phyloP scores from a whole-genome alignment of 2,329 filamentous ascomycete species.

The Cladophialophora yegresii region DNA sequence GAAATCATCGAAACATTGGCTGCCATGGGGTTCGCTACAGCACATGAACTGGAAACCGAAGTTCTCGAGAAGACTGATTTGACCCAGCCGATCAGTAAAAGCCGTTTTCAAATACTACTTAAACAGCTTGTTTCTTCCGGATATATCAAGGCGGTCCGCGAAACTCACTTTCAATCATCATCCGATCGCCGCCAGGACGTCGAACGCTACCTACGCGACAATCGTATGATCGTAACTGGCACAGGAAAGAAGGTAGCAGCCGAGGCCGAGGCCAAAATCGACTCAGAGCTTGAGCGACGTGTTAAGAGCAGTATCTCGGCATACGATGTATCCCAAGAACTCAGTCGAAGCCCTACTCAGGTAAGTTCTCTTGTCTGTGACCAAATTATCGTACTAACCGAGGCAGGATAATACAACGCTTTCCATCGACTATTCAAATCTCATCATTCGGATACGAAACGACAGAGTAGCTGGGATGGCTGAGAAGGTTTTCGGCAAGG shows the following conservation, averaged over 20 bases:
- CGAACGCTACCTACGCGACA: conserved; percentile 61
- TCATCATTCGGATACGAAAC: conserved; percentile 25
- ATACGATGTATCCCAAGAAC: conserved; percentile 15
- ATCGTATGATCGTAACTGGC: conserved; percentile 50
- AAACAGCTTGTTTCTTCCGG: conserved; percentile 21
- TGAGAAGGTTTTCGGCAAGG: conserved; percentile 22
- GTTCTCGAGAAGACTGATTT: conserved; percentile 8
- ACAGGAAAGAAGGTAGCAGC: conserved; percentile 67
- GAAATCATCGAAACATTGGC: conserved; percentile 74
- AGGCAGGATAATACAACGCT: conserved; percentile 23
- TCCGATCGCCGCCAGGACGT: conserved; percentile 60
- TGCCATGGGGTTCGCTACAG: conserved; percentile 71
- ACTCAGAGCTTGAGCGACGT: conserved; percentile 54
- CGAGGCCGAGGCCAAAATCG: conserved; percentile 61
- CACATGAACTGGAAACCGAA: conserved; percentile 48
- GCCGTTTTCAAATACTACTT: conserved; percentile 15
- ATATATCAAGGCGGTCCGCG: conserved; percentile 37
- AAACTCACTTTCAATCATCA: conserved; percentile 54
- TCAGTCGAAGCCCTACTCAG: conserved; percentile 4
- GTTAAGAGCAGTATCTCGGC: conserved; percentile 38
- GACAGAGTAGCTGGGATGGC: conserved; percentile 19
- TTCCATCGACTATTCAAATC: conserved; percentile 28
- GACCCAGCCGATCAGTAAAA: not conserved
- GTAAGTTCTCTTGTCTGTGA: conserved; percentile 6
- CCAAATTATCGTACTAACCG: conserved; percentile 11